Conservation (phyloP, 2,329 filamentous ascomycete species). For the Penicillium oxalicum region DNA sequence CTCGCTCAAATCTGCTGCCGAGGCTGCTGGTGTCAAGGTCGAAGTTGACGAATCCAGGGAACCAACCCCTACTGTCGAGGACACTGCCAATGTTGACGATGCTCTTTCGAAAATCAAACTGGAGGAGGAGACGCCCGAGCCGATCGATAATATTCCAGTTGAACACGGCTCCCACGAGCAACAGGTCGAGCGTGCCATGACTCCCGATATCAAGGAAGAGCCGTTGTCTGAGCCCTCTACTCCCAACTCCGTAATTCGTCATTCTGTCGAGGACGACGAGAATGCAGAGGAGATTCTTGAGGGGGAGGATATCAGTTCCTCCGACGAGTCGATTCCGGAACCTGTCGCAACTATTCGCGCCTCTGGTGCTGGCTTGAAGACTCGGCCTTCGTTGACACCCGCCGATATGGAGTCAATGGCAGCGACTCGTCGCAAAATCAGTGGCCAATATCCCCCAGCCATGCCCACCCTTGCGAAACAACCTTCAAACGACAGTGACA, state of each 20-base stretch:
- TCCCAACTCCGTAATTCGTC: conserved; percentile 85
- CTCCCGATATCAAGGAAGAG: conserved; percentile 53
- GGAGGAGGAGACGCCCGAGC: background rate
- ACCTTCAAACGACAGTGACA: conserved; percentile 11
- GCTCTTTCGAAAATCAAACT: background rate
- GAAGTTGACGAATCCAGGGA: conserved; percentile 25
- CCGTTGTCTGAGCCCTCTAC: conserved; percentile 61
- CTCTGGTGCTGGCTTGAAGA: conserved; percentile 79
- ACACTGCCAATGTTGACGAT: background rate
- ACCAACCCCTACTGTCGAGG: conserved; percentile 28
- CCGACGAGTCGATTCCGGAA: conserved; percentile 65
- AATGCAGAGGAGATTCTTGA: conserved; percentile 30
- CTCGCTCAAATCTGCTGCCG: conserved; percentile 41
- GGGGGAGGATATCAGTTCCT: conserved; percentile 17
- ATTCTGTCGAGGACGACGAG: conserved; percentile 51
- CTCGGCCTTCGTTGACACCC: conserved; percentile 78
- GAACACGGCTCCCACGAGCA: conserved; percentile 36
- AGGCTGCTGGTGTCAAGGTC: conserved; percentile 18
- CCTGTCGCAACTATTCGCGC: conserved; percentile 83
- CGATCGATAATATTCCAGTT: conserved; percentile 19
- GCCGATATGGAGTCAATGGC: conserved; percentile 80
- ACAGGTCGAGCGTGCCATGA: conserved; percentile 37
- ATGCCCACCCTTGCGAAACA: conserved; percentile 24
- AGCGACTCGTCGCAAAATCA: conserved; percentile 77
- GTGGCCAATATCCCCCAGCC: conserved; percentile 57